Conservation (phyloP, 305 asterid species). For the Fraxinus sp. region DNA sequence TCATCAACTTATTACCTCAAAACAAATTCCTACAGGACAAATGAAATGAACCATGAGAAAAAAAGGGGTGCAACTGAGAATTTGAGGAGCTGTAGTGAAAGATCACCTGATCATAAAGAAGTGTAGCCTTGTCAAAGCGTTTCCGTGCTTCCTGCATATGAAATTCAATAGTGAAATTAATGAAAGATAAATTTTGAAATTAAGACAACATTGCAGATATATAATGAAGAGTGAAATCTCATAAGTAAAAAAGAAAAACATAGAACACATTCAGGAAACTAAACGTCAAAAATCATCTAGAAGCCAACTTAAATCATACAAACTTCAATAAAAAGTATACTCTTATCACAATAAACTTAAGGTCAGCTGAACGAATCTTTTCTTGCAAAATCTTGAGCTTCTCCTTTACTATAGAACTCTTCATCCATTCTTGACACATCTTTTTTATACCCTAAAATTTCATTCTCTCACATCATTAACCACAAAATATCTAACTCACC, state of each 20-base stretch:
- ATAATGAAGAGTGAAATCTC: background rate
- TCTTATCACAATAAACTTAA: background rate
- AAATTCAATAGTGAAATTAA: slow-evolving; percentile 34
- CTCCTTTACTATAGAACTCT: background rate
- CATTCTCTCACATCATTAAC: background rate
- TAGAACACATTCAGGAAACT: background rate
- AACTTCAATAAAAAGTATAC: background rate
- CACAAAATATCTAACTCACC: background rate
- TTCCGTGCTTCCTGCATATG: slow-evolving; percentile 92
- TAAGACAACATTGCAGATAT: background rate
- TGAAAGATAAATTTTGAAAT: background rate
- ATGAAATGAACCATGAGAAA: background rate
- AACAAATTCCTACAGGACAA: slow-evolving; percentile 10
- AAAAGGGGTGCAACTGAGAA: background rate
- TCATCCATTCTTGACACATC: background rate
- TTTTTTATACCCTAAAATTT: background rate
- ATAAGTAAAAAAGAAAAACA: background rate
- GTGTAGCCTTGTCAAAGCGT: slow-evolving; percentile 96
- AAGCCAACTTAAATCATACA: background rate
- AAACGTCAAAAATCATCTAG: background rate
- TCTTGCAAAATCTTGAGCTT: background rate
- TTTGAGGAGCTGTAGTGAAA: slow-evolving; percentile 14
- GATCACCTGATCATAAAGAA: slow-evolving; percentile 95
- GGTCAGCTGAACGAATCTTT: background rate
- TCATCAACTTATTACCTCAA: slow-evolving; percentile 14